Conservation (phyloP, 495 filamentous ascomycete genomes). For the Talaromyces ruber region DNA sequence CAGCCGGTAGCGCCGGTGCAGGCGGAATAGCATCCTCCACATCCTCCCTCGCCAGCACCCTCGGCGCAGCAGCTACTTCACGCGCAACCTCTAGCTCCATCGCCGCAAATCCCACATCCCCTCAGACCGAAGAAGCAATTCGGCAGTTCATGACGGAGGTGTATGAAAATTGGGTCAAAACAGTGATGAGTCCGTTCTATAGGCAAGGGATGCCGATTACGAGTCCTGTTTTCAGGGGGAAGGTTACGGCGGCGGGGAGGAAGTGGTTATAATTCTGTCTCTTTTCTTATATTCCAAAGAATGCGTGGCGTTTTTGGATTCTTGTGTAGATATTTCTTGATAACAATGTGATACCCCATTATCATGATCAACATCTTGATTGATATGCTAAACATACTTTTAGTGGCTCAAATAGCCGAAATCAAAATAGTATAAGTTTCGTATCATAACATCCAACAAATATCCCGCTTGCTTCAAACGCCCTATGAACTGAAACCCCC, state of each 20-base stretch:
- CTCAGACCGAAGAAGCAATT: conserved; percentile 90
- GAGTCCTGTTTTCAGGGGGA: conserved; percentile 73
- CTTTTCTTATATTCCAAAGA: not conserved
- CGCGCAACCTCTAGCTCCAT: conserved; percentile 55
- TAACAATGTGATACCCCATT: not conserved
- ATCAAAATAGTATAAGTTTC: not conserved
- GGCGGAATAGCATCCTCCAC: conserved; percentile 5
- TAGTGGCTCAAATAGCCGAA: not conserved
- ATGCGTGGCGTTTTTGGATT: not conserved
- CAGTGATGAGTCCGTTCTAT: conserved; percentile 97
- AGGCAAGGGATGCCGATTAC: conserved; percentile 68
- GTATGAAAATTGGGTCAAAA: conserved; percentile 91
- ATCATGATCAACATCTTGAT: not conserved
- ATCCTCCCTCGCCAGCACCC: conserved; percentile 13
- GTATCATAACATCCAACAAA: not conserved
- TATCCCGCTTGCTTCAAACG: not conserved
- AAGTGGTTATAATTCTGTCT: conserved; percentile 64
- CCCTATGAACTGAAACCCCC: not conserved
- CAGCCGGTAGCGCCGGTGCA: conserved; percentile 11
- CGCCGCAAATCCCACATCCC: conserved; percentile 70
- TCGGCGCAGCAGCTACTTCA: conserved; percentile 22
- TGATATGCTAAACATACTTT: not conserved
- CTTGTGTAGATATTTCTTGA: not conserved
- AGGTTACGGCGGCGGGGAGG: conserved; percentile 79
- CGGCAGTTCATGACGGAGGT: conserved; percentile 88